phyloP scores from a whole-genome alignment of 768 basidiomycete genomes.

The Podaxis sp. region DNA sequence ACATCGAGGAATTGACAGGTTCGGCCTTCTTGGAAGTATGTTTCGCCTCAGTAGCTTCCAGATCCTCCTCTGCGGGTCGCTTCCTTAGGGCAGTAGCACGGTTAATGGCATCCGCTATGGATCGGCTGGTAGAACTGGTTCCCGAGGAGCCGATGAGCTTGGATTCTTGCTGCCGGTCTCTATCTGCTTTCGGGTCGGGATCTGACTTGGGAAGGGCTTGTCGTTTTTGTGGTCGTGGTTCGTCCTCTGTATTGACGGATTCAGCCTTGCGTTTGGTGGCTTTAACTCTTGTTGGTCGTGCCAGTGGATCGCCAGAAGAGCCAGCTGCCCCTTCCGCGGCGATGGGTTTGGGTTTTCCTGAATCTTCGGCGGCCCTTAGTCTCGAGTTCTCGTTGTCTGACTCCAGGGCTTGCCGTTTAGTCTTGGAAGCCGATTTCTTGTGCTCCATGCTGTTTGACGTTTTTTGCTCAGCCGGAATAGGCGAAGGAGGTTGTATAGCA shows the following conservation, averaged over 20 bases:
- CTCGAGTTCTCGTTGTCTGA: background rate
- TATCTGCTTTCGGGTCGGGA: background rate
- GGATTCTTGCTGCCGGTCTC: background rate
- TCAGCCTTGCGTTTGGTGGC: background rate
- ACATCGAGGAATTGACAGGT: background rate
- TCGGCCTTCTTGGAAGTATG: background rate
- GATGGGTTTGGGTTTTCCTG: background rate
- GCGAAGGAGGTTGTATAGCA: background rate
- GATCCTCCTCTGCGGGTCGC: background rate
- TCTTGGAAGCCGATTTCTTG: slow-evolving; percentile 1
- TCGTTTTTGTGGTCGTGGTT: background rate
- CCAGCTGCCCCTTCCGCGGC: too few relatives aligned
- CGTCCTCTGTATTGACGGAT: background rate
- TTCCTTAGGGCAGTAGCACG: background rate
- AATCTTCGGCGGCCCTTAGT: background rate
- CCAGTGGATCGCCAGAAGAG: background rate
- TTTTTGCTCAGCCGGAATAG: background rate
- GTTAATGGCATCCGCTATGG: slow-evolving; percentile 7
- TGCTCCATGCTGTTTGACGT: background rate
- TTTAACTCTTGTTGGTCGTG: background rate
- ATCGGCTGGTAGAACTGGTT: background rate
- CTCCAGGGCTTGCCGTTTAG: background rate
- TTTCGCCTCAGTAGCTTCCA: background rate
- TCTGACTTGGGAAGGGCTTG: background rate
- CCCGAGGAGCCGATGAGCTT: background rate